Percentiles rank a stretch among this genome's conserved stretches.
Evolutionary conservation across 805 yeast genomes (phyloP).

Genomic region (Kuraishia molischiana): DNA sequence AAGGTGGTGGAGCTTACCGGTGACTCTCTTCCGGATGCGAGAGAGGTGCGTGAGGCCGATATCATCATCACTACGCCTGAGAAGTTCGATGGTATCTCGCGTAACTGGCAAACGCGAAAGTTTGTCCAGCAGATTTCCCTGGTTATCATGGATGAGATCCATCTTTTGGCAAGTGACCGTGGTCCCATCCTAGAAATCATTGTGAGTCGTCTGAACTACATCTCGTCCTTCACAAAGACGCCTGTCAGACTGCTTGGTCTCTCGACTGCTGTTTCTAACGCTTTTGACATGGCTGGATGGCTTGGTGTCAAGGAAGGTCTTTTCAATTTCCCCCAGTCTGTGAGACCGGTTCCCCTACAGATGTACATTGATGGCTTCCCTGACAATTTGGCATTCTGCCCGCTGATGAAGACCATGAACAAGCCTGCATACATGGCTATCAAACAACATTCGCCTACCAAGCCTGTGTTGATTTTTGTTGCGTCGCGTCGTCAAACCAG

Average conservation of each 20-base stretch:
- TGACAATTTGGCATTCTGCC: conserved; percentile 71
- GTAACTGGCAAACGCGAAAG: conserved; percentile 74
- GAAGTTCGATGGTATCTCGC: conserved; percentile 79
- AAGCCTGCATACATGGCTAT: conserved; percentile 90
- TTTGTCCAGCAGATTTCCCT: conserved; percentile 69
- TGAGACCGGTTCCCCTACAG: conserved; percentile 77
- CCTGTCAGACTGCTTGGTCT: conserved; percentile 64
- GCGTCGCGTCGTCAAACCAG: conserved; percentile 80
- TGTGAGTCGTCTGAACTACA: conserved; percentile 78
- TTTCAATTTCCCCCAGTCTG: conserved; percentile 74
- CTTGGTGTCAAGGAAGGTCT: conserved; percentile 64
- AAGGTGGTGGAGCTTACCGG: conserved; percentile 74
- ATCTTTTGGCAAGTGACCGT: conserved; percentile 73
- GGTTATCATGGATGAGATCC: conserved; percentile 81
- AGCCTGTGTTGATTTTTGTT: conserved; percentile 80
- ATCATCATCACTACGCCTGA: conserved; percentile 80
- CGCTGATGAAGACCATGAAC: conserved; percentile 81
- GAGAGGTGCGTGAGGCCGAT: conserved; percentile 57
- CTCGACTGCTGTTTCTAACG: conserved; percentile 83
- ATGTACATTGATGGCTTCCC: conserved; percentile 87
- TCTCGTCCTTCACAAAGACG: conserved; percentile 47
- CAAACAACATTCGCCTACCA: conserved; percentile 77
- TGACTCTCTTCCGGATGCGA: conserved; percentile 67
- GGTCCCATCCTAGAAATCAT: conserved; percentile 85
- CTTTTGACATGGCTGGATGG: conserved; percentile 83